Evolutionary conservation across 1,139 yeast genomes (phyloP), one percentile per base, ranked within the genome.

Genomic region (Geotrichum candidum): DNA sequence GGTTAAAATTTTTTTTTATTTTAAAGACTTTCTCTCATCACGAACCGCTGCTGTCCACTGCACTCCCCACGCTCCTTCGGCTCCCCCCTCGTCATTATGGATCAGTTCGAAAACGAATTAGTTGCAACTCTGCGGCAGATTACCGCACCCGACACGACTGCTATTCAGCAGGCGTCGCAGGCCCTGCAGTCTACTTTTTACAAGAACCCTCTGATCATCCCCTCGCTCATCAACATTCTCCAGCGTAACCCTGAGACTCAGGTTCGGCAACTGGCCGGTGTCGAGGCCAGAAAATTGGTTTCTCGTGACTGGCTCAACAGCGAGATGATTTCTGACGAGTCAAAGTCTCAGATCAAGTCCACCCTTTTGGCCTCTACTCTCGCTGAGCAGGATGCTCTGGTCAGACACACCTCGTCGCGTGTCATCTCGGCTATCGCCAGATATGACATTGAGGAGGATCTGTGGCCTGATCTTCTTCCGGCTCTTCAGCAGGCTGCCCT

Each of bases 351-450:
- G 62, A 86, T 94, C 72, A 86, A 89, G 73, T 78, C 80, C 53
- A 81, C 94, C 31, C 76, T 92, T 70, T 81, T 94, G 69, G 81
- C 82, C 67, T 82, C 85, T 66, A 85, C 96, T 54, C 85, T 91
- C 75, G 79, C 80, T 59, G 88, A 85, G 73, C 76, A 79, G 61
- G 79, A 83, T 64, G 85, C 89, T 70, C 79, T 84, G 64, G 88
- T 92, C 65, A 85, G 97, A 77, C 98, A 94, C 77, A 85, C 96
- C 33, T 83, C 88, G 62, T 91, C 98, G 11, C 85, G 97, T 75
- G 90, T 92, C 62, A 86, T 94, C 67, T 86, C 97, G 38, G 87
- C 92, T 55, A 89, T 94, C 71, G 96, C 91, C 54, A 85, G 85
- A 67, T 76, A 80, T 61, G 98, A 94, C 73, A 79, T 91, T 67